Base-by-base conservation (phyloP, 139 green algal species). In the Auxenochlorella protothecoides region DNA sequence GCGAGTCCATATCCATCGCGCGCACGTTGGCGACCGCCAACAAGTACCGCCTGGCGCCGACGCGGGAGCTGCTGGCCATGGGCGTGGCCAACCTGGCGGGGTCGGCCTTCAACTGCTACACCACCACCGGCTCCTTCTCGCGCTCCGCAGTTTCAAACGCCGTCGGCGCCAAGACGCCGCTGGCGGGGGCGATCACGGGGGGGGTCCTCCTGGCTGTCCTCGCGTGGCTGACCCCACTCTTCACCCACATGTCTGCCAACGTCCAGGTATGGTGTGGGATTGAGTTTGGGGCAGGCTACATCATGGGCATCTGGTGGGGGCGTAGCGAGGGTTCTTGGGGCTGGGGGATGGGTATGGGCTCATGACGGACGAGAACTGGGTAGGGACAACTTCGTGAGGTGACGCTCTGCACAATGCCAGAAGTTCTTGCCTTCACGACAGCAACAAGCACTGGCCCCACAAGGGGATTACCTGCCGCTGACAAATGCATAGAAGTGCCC, bases 81-180 rank as follows among this genome's bases (percentile, higher is more conserved):
- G 92, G 92, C 63, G 59, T 96, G 4, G 85, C 92, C 69, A 97
- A 97, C 86, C 72, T 96, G 16, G 77, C 85, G 5, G 92, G 92
- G 56, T 80, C 91, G 13, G 67, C 80, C 13, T 97, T 95, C 80
- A 89, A 85, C 74, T 84, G 79, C 63, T 97, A 97, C 85, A 92
- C 92, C 69, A 92, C 84, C 68, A 92, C 86, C 5, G 88, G 90
- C 56, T 93, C 85, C 54, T 97, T 97, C 80, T 92, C 85, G 2
- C 86, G 91, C 59, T 92, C 91, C 3, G 86, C 91, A 0, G 87
- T 97, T 51, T 92, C 85, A 70, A 80, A 92, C 84, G 70, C 66
- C 3, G 54, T 81, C 51, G 84, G 84, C n/a, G 78, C 78, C 60
- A 76, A 81, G 69, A 86, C 83, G 0, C 78, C 76, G n/a, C 66